Percentiles rank a stretch among this genome's conserved stretches.
Evolutionary conservation across 2,329 filamentous ascomycete species (phyloP).

Genomic region (Westerdykella ornata): DNA sequence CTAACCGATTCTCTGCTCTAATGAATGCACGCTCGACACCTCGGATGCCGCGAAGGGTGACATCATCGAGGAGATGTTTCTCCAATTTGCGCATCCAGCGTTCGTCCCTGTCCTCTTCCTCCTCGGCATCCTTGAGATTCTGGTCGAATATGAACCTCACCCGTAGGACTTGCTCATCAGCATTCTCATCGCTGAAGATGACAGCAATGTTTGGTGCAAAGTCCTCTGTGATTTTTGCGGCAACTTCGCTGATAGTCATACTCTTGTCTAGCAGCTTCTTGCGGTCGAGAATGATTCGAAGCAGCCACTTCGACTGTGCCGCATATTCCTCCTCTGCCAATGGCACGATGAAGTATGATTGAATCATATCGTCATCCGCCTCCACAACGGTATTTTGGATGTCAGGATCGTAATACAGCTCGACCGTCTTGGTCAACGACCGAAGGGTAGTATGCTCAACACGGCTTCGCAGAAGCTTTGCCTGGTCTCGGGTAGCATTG

Average conservation of each 20-base stretch:
- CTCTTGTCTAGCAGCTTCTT: conserved; percentile 94
- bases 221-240: conserved; percentile 78
- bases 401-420: conserved; percentile 96
- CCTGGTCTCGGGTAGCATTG: conserved; percentile 64
- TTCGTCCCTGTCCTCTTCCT: conserved; percentile 70
- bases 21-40: conserved; percentile 91
- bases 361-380: conserved; percentile 86
- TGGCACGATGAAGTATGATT: conserved; percentile 92
- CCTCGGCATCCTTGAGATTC: conserved; percentile 59
- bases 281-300: conserved; percentile 87
- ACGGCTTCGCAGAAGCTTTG: conserved; percentile 77
- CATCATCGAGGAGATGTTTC: conserved; percentile 80
- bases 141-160: conserved; percentile 66
- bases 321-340: conserved; percentile 59
- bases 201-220: conserved; percentile 72
- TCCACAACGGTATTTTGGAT: conserved; percentile 78
- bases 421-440: conserved; percentile 82
- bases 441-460: conserved; percentile 94
- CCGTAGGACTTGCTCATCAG: conserved; percentile 88
- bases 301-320: conserved; percentile 83
- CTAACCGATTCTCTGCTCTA: conserved; percentile 45
- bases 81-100: conserved; percentile 78
- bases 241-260: conserved; percentile 85
- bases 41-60: conserved; percentile 83
- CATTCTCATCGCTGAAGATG: conserved; percentile 97